phyloP scores from a whole-genome alignment of 495 filamentous ascomycete genomes.

The Penicillium ucsense region DNA sequence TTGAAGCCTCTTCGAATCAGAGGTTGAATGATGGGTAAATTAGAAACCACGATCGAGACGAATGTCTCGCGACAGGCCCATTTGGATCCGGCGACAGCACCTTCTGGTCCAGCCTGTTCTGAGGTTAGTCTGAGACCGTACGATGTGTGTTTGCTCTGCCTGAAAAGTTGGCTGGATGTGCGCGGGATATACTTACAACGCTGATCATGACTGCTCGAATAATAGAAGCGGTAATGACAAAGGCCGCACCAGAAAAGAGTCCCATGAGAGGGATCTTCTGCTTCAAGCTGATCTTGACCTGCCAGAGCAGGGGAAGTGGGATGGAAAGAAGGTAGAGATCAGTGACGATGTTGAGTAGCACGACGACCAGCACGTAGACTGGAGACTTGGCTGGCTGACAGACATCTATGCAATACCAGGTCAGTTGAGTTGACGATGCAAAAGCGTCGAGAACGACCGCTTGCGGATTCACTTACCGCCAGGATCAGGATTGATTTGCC shows the following conservation, averaged over 20 bases:
- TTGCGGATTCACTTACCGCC: constrained; percentile 27
- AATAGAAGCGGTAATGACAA: constrained; percentile 44
- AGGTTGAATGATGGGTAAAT: constrained; percentile 48
- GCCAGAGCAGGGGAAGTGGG: constrained; percentile 42
- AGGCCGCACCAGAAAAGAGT: constrained; percentile 47
- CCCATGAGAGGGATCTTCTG: constrained; percentile 38
- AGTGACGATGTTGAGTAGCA: constrained; percentile 39
- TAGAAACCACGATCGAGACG: constrained; percentile 44
- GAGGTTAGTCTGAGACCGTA: too few relatives aligned
- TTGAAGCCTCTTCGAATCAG: constrained; percentile 27
- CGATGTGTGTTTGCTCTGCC: too few relatives aligned
- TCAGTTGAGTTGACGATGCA: constrained; percentile 2
- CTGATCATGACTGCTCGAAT: constrained; percentile 45
- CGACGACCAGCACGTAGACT: constrained; percentile 22
- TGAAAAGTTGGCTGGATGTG: too few relatives aligned
- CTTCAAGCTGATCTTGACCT: constrained; percentile 30
- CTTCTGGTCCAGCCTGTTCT: constrained; percentile 17
- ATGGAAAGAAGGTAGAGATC: constrained; percentile 44
- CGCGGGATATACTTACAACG: constrained; percentile 20
- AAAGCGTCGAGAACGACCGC: background rate
- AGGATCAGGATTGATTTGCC: constrained; percentile 43
- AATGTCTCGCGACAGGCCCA: constrained; percentile 53
- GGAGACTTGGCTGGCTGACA: constrained; percentile 29
- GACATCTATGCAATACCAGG: constrained; percentile 12
- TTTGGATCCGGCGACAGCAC: constrained; percentile 34